phyloP scores from a whole-genome alignment of 768 basidiomycete species.

The Rossbeevera mucosa region DNA sequence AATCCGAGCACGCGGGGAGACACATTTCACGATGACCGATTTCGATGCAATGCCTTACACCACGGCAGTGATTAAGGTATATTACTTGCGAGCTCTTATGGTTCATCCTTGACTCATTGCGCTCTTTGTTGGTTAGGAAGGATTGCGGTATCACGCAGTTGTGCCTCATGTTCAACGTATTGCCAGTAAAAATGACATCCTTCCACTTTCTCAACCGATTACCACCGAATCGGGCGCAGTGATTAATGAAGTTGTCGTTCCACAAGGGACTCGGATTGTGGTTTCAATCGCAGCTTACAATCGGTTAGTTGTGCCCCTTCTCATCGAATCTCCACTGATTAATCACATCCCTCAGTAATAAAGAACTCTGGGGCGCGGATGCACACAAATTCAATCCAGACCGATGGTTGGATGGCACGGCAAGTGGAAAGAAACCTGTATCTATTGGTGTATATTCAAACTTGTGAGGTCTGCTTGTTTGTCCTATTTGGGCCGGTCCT shows the following conservation, averaged over 20 bases:
- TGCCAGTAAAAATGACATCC: slow-evolving; percentile 48
- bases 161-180: slow-evolving; percentile 50
- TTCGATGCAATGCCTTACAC: slow-evolving; percentile 49
- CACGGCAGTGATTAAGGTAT: slow-evolving; percentile 32
- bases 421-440: slow-evolving; percentile 16
- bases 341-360: slow-evolving; percentile 12
- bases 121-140: slow-evolving; percentile 34
- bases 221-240: slow-evolving; percentile 41
- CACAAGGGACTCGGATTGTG: slow-evolving; percentile 48
- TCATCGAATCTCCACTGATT: background rate
- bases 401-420: slow-evolving; percentile 23
- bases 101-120: slow-evolving; percentile 15
- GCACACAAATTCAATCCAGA: slow-evolving; percentile 31
- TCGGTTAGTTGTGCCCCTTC: slow-evolving; percentile 31
- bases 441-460: slow-evolving; percentile 30
- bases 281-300: slow-evolving; percentile 54
- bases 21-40: slow-evolving; percentile 32
- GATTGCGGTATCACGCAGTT: slow-evolving; percentile 46
- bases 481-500: background rate
- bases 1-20: slow-evolving; percentile 9
- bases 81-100: slow-evolving; percentile 11
- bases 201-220: slow-evolving; percentile 57
- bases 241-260: slow-evolving; percentile 42
- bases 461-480: slow-evolving; percentile 16
- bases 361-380: slow-evolving; percentile 30